A percentile compares a stretch with the other conserved stretches of the same genome.
These are phyloP conservation scores for Pezicula carpinea DNA, from an alignment of 2,329 filamentous ascomycete genomes.

Conservation along the genomic window DNA sequence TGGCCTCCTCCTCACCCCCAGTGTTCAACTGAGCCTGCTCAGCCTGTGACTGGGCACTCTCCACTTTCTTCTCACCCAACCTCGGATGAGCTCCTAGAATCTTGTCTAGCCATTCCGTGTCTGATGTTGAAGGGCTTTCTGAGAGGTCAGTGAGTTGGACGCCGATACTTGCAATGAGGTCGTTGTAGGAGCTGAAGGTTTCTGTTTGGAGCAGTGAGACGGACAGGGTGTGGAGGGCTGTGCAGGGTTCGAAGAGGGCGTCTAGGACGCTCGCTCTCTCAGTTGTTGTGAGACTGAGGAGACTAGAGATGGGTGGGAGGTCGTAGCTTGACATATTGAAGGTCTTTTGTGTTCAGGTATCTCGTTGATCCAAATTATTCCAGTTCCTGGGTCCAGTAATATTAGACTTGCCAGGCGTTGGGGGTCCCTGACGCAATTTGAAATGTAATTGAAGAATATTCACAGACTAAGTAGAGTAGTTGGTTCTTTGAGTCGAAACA, in stretches of 20 bases:
- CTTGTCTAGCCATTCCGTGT: constrained; percentile 55
- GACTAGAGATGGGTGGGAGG: constrained; percentile 53
- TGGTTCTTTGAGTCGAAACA: no score
- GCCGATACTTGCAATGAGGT: constrained; percentile 64
- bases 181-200: constrained; percentile 61
- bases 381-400: no score
- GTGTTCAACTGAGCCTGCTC: constrained; percentile 75
- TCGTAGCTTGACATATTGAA: constrained; percentile 21
- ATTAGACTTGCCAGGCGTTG: no score
- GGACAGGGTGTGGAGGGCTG: constrained; percentile 67
- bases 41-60: constrained; percentile 73
- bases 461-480: no score
- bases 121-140: constrained; percentile 42
- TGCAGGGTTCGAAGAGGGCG: constrained; percentile 78
- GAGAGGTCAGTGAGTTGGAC: constrained; percentile 57
- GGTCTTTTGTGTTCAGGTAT: not conserved
- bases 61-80: constrained; percentile 74
- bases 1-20: constrained; percentile 50
- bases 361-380: no score
- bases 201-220: constrained; percentile 59
- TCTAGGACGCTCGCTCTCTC: constrained; percentile 61
- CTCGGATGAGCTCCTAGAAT: constrained; percentile 81
- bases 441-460: no score
- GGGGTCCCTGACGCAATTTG: no score
- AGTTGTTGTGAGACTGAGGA: constrained; percentile 51